phyloP scores from a whole-genome alignment of 1,284 basidiomycete species.

The Naganishia cerealis region DNA sequence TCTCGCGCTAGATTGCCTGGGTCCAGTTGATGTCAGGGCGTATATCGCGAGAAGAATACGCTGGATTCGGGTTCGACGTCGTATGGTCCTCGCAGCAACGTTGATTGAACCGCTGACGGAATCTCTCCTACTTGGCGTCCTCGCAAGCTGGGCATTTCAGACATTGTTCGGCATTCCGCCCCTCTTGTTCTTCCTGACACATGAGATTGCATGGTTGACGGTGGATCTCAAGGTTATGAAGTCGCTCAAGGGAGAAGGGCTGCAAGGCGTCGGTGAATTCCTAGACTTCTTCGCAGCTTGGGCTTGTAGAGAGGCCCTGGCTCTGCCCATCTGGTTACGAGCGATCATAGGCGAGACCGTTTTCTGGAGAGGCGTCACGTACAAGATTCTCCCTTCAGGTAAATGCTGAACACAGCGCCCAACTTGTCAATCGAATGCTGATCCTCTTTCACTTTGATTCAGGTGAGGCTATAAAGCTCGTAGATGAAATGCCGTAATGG shows the following conservation, averaged over 20 bases:
- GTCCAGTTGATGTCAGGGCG: slow-evolving; percentile 73
- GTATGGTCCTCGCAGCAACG: slow-evolving; percentile 81
- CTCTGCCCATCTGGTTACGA: slow-evolving; percentile 79
- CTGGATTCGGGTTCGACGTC: slow-evolving; percentile 91
- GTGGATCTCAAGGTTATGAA: slow-evolving; percentile 50
- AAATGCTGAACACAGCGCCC: slow-evolving; percentile 27
- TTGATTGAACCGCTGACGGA: slow-evolving; percentile 87
- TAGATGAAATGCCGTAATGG: slow-evolving; percentile 18
- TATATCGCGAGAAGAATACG: slow-evolving; percentile 83
- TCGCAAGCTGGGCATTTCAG: slow-evolving; percentile 63
- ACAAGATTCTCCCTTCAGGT: slow-evolving; percentile 48
- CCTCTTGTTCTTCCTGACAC: slow-evolving; percentile 66
- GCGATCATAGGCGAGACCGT: slow-evolving; percentile 78
- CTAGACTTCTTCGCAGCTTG: slow-evolving; percentile 69
- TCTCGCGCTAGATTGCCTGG: slow-evolving; percentile 82
- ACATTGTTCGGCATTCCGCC: slow-evolving; percentile 64
- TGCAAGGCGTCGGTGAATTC: slow-evolving; percentile 9
- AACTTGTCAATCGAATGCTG: not conserved
- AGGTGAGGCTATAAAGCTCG: slow-evolving; percentile 27
- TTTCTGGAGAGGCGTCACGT: slow-evolving; percentile 69
- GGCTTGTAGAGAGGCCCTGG: slow-evolving; percentile 70
- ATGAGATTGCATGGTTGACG: slow-evolving; percentile 64
- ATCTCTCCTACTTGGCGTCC: slow-evolving; percentile 67
- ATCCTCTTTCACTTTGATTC: not conserved
- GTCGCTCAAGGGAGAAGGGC: slow-evolving; percentile 37